A percentile compares a stretch with the other conserved stretches of the same genome.
These are phyloP conservation scores for Salix purpurea DNA, from an alignment of 345 rosid species.

Conservation along the genomic window DNA sequence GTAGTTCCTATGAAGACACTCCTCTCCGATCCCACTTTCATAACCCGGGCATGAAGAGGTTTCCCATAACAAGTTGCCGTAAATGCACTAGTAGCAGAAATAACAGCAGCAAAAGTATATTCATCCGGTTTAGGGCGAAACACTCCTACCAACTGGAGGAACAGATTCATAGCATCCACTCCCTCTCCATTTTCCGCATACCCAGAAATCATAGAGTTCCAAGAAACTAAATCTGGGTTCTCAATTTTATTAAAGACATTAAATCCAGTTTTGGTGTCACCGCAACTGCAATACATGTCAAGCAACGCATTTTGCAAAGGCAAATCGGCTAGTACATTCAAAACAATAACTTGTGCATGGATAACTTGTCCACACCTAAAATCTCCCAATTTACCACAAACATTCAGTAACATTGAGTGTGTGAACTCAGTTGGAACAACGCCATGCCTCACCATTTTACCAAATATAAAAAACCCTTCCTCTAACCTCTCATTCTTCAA, in stretches of 20 bases:
- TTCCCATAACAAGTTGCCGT: slow-evolving; percentile 43
- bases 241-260: slow-evolving; percentile 43
- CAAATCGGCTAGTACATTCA: slow-evolving; percentile 39
- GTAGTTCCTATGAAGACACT: slow-evolving; percentile 63
- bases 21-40: slow-evolving; percentile 44
- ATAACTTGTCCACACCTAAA: slow-evolving; percentile 38
- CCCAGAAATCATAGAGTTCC: slow-evolving; percentile 81
- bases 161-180: slow-evolving; percentile 50
- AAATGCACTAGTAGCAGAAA: slow-evolving; percentile 46
- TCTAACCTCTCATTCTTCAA: slow-evolving; percentile 55
- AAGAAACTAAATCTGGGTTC: slow-evolving; percentile 58
- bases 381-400: slow-evolving; percentile 51
- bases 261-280: slow-evolving; percentile 40
- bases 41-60: slow-evolving; percentile 59
- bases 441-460: slow-evolving; percentile 49
- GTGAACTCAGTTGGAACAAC: slow-evolving; percentile 59
- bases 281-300: slow-evolving; percentile 75
- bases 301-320: slow-evolving; percentile 74
- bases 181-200: slow-evolving; percentile 56
- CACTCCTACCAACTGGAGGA: slow-evolving; percentile 34
- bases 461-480: slow-evolving; percentile 43
- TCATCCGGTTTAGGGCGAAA: slow-evolving; percentile 60
- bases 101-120: slow-evolving; percentile 64
- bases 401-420: slow-evolving; percentile 64
- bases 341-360: slow-evolving; percentile 53